These are phyloP conservation scores for Bombardia bombarda DNA, from an alignment of 495 filamentous ascomycete genomes.

Conservation along the genomic window DNA sequence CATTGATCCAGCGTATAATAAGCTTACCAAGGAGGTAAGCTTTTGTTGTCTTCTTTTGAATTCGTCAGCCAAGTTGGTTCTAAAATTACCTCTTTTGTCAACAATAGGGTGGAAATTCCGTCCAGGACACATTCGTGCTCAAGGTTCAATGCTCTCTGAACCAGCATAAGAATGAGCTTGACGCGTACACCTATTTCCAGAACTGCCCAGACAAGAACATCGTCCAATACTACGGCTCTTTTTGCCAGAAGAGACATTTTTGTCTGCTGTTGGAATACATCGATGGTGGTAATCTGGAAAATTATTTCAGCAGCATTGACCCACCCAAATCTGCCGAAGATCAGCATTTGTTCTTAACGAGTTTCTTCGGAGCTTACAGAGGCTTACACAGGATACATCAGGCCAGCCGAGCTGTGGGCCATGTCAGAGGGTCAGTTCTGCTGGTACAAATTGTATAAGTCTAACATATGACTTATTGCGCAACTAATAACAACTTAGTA, in stretches of 20 bases:
- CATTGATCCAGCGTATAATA: neutral
- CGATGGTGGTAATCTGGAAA: neutral
- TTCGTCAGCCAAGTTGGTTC: too few relatives aligned
- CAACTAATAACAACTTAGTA: too few relatives aligned
- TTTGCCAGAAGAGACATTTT: neutral
- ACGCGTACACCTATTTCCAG: neutral
- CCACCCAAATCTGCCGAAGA: neutral
- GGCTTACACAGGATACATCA: neutral
- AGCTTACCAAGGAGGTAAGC: neutral
- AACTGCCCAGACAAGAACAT: neutral
- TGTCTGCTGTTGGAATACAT: neutral
- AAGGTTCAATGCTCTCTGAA: neutral
- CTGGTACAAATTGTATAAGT: too few relatives aligned
- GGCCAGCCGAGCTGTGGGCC: neutral
- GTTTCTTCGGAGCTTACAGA: neutral
- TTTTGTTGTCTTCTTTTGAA: neutral
- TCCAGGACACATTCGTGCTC: neutral
- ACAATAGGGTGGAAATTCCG: too few relatives aligned
- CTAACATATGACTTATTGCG: too few relatives aligned
- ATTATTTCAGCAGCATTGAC: neutral
- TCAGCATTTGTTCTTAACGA: neutral
- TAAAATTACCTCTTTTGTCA: too few relatives aligned
- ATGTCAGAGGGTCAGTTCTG: neutral
- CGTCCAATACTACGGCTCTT: neutral
- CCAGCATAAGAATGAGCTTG: neutral